Evolutionary conservation across 176 grass and related monocot species (phyloP), one percentile per base, ranked within the genome.

Genomic region (Carex kokanica): DNA sequence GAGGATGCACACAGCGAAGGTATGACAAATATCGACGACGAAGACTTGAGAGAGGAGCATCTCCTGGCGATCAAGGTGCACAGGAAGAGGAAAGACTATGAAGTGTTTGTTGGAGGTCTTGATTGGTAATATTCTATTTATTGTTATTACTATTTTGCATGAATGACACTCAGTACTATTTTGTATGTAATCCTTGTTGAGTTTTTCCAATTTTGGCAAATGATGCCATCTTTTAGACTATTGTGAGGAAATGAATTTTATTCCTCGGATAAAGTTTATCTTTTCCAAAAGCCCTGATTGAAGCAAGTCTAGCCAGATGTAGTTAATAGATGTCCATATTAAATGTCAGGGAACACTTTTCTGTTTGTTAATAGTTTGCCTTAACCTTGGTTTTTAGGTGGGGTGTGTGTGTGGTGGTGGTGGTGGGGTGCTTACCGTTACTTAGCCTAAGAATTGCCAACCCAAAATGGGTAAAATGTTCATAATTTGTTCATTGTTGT

Each of bases 1-100:
- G 90, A 94, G 82, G 92, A 98, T 32, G 88, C 84, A 12, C 86
- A 92, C 59, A 89, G 86, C 2, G 93, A 87, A 55, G 88, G 85
- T 54, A 87, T 62, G 29, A 29, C 43, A 36, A 82, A 82, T 64
- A 64, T 64, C 51, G 79, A 82, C 2, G 79, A 82, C 29, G 72
- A 75, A 29, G 72, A 75, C 0, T 29, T 75, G 79, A 82, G 60
- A 66, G 79, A 82, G 59, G 79, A 82, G 79, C 79, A 82, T 23
- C 59, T 82, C 8, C 59, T 53, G 59, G 79, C 79, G 8, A 62
- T 82, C 79, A 82, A 82, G 59, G 29, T 82, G 17, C 79, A 82
- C 58, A 62, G 60, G 11, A 82, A 82, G 79, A 41, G 79, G 34
- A 82, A 82, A 47, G 79, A 82, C 58, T 82, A 47, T 82, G 79